These are phyloP conservation scores for Linderniella brevidens DNA, from an alignment of 257 asterid species.

Conservation along the genomic window DNA sequence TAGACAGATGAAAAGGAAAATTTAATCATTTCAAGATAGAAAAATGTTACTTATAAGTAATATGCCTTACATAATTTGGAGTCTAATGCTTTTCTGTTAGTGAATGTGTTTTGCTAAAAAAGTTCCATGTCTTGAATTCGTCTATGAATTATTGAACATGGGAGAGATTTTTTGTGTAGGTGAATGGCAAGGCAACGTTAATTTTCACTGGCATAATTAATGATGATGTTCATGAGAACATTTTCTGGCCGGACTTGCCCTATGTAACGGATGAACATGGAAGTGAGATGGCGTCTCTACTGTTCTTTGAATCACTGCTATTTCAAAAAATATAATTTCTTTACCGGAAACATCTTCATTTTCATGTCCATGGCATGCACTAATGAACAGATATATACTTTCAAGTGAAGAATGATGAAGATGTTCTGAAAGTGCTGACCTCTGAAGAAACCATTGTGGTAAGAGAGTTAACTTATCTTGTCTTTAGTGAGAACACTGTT, in stretches of 20 bases:
- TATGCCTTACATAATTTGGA: no score
- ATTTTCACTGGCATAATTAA: conserved; percentile 71
- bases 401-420: conserved; percentile 92
- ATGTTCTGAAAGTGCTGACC: conserved; percentile 62
- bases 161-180: conserved; percentile 32
- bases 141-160: conserved; percentile 13
- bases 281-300: conserved; percentile 40
- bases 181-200: conserved; percentile 77
- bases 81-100: no score
- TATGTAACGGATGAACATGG: conserved; percentile 88
- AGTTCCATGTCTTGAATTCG: not conserved
- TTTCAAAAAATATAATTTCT: not conserved
- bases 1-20: no score
- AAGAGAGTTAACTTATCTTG: conserved; percentile 8
- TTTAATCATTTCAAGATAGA: no score
- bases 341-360: not conserved
- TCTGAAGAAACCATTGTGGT: conserved; percentile 82
- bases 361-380: not conserved
- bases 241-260: conserved; percentile 97
- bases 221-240: conserved; percentile 70
- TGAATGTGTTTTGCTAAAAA: not conserved
- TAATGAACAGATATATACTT: conserved; percentile 75
- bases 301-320: conserved; percentile 1
- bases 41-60: no score
- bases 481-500: no score